Base-by-base conservation (phyloP, 345 rosid genomes). In the Limnanthes douglasii region DNA sequence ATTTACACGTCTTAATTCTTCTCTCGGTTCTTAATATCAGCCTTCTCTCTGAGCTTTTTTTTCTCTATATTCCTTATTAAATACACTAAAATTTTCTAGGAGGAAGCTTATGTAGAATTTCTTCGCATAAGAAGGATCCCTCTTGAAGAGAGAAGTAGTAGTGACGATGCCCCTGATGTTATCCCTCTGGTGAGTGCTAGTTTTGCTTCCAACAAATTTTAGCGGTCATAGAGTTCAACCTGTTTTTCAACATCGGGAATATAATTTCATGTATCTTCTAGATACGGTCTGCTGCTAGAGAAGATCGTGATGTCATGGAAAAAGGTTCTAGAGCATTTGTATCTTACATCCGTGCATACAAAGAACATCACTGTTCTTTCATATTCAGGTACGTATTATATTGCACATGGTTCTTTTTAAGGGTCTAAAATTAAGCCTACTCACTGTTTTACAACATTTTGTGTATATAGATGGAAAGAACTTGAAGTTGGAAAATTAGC, bases 291-390 rank as follows among this genome's bases (percentile, higher is more conserved):
- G 69, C 71, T 32, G 94, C 95, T 15, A 68, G 18, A 57, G 68
- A 64, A 54, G 94, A 84, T 39, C 66, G 94, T 7, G 82, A 72
- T 62, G 84, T 90, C 50, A 72, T 90, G 86, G 94, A 79, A 63
- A 90, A 79, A 55, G 94, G 94, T 54, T 55, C 68, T 4, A 77
- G 71, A 56, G 98, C 95, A 19, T 90, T 84, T 72, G 95, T 90
- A 53, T 90, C 95, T 11, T 72, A 43, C 57, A 59, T 88, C 34
- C 86, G 84, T 50, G 94, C 86, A 29, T 88, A 88, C 43, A 88
- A 88, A 50, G 94, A 83, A 57, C 95, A 88, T 68, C 79, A 72
- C 25, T 79, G 93, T 59, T 62, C 69, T 10, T 72, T 60, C 61
- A 83, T 79, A 51, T 88, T 79, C 77, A 79, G 85, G 97, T 79